Base-by-base conservation (phyloP, 345 rosid species). In the Cardiospermum halicacabum region DNA sequence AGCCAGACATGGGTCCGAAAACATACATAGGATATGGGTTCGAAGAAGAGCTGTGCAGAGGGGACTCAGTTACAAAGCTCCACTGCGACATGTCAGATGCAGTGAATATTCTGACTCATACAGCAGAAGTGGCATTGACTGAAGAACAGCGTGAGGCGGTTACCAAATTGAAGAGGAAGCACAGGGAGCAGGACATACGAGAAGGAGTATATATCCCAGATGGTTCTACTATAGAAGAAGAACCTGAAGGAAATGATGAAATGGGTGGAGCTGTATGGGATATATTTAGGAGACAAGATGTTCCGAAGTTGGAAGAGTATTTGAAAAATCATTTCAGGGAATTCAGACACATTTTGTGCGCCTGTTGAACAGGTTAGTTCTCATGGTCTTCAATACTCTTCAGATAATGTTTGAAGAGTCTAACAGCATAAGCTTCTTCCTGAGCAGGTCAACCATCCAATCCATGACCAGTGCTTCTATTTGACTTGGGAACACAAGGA, bases 1-100 rank as follows among this genome's bases (percentile, higher is more conserved):
- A 95, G 75, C 91, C 84, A 69, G 99, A 95, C 77, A 84, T 79
- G 11, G 99, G 98, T 64, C 96, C 97, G 66, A 91, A 89, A 82
- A 85, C 91, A 64, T 81, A 71, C 60, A 76, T 89, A 66, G 87
- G 96, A 65, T 86, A 91, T 75, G 96, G 99, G 71, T 71, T 72
- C 30, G 59, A 58, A 47, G 76, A 83, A 59, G 96, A 87, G 71
- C 76, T 73, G 57, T 87, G 80, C 62, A 60, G 51, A 32, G 89
- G 79, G 37, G 83, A 83, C 80, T 83, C 96, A n/a, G 83, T 84
- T 68, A 80, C 79, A 64, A 79, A 79, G 71, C 86, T 95, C 27
- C 94, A 89, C 80, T 77, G 79, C 75, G 89, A 82, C 70, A 87
- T 83, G 88, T 78, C 82, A 61, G 96, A 89, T 62, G 82, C 86